Base-by-base conservation (phyloP, 2,329 filamentous ascomycete species). In the Saccharata proteae region DNA sequence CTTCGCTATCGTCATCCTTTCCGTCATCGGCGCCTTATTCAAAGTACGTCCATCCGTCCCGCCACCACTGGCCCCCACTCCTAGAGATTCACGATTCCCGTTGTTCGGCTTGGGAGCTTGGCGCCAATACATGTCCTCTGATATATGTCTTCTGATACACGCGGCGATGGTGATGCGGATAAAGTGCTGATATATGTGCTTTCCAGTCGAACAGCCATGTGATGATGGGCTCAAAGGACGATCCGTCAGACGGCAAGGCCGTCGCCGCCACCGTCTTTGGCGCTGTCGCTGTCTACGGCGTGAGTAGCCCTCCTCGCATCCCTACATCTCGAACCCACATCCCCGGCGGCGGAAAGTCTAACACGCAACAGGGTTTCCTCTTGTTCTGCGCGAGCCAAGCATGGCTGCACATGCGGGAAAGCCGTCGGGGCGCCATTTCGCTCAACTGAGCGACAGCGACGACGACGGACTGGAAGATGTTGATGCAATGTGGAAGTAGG, bases 311-410 rank as follows among this genome's bases (percentile, higher is more conserved):
- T 26, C 16, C 8, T 28, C 16, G 8, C 10, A 13, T 16, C 15
- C 18, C 21, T n/a, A n/a, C n/a, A n/a, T n/a, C n/a, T n/a, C n/a
- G n/a, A 12, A 16, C 13, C n/a, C 9, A 8, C 16, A 12, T 13
- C 19, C 20, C n/a, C 19, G 33, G 10, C 13, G 19, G 1, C 2
- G 4, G 8, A 4, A 12, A 21, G 16, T 14, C 11, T n/a, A 16
- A 22, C 11, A 16, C 16, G 19, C 12, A 5, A 16, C 42, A 92
- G 86, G 76, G 69, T 12, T 96, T 96, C 67, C 71, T 94, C 35
- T 68, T 92, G 30, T 94, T 93, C 62, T 96, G 88, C 59, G 81
- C 79, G 36, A 73, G 86, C 43, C 88, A 96, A 57, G 88, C 85
- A 40, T 73, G 80, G 50, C 69, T 94, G 39, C 85, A 96, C 58